Evolutionary conservation across 306 rosid species (phyloP).

Genomic region (Elaeagnus macrophylla): DNA sequence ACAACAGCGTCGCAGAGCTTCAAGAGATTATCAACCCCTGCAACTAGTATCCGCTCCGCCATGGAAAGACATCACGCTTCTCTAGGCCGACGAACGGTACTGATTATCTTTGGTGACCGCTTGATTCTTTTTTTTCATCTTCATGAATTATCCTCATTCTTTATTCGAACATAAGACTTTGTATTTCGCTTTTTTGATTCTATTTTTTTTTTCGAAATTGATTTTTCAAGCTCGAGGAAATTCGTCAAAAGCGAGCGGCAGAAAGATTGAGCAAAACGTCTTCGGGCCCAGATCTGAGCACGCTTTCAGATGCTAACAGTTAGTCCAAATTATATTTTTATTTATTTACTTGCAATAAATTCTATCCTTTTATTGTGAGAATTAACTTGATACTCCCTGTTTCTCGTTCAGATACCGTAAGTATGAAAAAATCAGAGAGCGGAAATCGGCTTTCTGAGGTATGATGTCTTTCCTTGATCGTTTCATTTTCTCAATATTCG

Average conservation of each 20-base stretch:
- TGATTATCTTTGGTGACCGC: too few relatives aligned
- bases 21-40: slow-evolving; percentile 9
- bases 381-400: slow-evolving; percentile 5
- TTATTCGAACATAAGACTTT: neutral
- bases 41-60: slow-evolving; percentile 2
- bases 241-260: slow-evolving; percentile 87
- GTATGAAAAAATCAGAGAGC: slow-evolving; percentile 62
- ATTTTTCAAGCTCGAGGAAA: slow-evolving; percentile 60
- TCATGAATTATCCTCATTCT: slow-evolving; percentile 2
- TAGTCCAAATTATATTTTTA: slow-evolving; percentile 4
- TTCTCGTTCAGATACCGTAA: slow-evolving; percentile 30
- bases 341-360: neutral
- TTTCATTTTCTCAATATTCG: neutral
- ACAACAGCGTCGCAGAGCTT: slow-evolving; percentile 5
- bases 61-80: slow-evolving; percentile 84
- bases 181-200: neutral
- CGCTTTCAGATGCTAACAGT: slow-evolving; percentile 45
- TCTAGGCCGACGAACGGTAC: slow-evolving; percentile 83
- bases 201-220: neutral
- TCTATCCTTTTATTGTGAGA: neutral
- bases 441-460: slow-evolving; percentile 65
- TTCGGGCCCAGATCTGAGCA: slow-evolving; percentile 74
- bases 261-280: slow-evolving; percentile 70
- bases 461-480: slow-evolving; percentile 1
- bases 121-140: too few relatives aligned